Conservation (phyloP, 2,329 filamentous ascomycete genomes). For the Geosmithia flava region DNA sequence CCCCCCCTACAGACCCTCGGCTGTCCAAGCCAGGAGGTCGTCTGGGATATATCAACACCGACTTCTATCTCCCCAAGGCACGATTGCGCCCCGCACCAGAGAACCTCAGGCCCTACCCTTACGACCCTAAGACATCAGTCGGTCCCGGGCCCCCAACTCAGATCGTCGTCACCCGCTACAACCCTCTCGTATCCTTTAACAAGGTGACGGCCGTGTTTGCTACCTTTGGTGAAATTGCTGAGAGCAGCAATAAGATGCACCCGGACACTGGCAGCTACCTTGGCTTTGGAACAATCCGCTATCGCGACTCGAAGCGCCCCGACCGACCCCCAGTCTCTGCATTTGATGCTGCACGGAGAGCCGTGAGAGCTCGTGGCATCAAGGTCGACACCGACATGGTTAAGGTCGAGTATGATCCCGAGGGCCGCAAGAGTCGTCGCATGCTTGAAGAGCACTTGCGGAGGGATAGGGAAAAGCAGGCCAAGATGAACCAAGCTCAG, state of each 20-base stretch:
- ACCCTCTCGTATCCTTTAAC: conserved; percentile 71
- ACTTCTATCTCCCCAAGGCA: conserved; percentile 58
- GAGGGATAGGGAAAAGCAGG: conserved; percentile 51
- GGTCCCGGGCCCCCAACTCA: conserved; percentile 83
- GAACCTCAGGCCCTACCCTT: conserved; percentile 67
- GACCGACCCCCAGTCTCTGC: conserved; percentile 44
- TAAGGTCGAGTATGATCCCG: conserved; percentile 77
- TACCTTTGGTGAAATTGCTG: conserved; percentile 75
- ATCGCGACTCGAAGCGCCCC: conserved; percentile 54
- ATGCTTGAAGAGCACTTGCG: conserved; percentile 66
- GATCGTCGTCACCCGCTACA: conserved; percentile 91
- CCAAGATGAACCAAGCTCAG: conserved; percentile 19
- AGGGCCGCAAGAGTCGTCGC: conserved; percentile 69
- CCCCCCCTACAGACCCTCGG: conserved; percentile 71
- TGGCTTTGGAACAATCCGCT: conserved; percentile 85
- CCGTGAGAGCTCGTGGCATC: conserved; percentile 63
- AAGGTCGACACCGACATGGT: conserved; percentile 69
- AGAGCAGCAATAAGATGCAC: conserved; percentile 89
- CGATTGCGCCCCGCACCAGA: conserved; percentile 64
- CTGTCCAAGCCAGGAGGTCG: conserved; percentile 52
- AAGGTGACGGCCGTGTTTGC: conserved; percentile 68
- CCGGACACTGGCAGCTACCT: conserved; percentile 89
- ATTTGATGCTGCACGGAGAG: conserved; percentile 68
- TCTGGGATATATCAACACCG: conserved; percentile 55
- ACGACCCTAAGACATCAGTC: conserved; percentile 72